A percentile compares a stretch with the other conserved stretches of the same genome.
phyloP scores from a whole-genome alignment of 257 asterid species.

The Scutellaria galericulata region DNA sequence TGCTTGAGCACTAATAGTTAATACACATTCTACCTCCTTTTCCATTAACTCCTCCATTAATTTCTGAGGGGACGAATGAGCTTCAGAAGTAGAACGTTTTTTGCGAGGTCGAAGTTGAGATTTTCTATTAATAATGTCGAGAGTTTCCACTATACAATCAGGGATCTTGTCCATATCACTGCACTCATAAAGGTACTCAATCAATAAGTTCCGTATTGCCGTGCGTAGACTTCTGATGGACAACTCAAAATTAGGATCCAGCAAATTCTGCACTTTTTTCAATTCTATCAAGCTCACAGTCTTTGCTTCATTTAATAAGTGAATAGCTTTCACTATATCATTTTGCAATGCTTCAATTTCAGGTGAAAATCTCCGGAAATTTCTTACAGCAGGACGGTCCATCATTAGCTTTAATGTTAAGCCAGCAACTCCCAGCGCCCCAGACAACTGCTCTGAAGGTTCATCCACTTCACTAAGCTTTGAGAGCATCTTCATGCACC shows the following conservation, averaged over 20 bases:
- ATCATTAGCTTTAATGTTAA: constrained; percentile 58
- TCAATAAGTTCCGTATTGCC: constrained; percentile 56
- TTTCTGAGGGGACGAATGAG: constrained; percentile 36
- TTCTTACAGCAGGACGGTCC: constrained; percentile 41
- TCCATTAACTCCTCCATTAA: constrained; percentile 48
- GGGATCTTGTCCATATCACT: constrained; percentile 71
- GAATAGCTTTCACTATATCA: constrained; percentile 68
- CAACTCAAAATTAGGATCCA: constrained; percentile 47
- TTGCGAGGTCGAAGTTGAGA: constrained; percentile 32
- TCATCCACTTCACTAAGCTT: constrained; percentile 50
- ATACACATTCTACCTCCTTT: constrained; percentile 63
- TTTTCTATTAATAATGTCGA: constrained; percentile 54
- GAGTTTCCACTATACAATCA: constrained; percentile 47
- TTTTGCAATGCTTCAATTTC: constrained; percentile 71
- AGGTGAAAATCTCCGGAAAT: constrained; percentile 62
- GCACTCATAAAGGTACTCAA: constrained; percentile 80
- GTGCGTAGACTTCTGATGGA: constrained; percentile 47
- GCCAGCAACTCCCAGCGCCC: constrained; percentile 76
- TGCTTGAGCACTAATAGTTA: constrained; percentile 74
- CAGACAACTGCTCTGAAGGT: constrained; percentile 56
- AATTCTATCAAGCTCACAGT: constrained; percentile 50
- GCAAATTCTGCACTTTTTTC: constrained; percentile 48
- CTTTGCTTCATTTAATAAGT: constrained; percentile 40
- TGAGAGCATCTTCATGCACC: constrained; percentile 54
- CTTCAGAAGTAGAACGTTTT: constrained; percentile 25